Conservation (phyloP, 768 basidiomycete genomes). For the Gautieria morchelliformis region DNA sequence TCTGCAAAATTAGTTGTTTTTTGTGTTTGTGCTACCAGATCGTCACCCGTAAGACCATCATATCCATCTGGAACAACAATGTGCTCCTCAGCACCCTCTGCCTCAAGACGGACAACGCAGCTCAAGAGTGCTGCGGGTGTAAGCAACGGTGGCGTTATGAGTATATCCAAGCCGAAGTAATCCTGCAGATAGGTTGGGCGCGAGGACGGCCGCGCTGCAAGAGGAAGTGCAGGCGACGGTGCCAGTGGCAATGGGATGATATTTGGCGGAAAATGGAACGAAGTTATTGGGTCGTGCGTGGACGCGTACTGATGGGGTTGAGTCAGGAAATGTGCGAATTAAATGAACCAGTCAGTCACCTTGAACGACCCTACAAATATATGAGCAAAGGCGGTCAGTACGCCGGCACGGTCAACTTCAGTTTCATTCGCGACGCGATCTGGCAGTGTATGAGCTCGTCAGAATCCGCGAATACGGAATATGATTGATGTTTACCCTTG, state of each 20-base stretch:
- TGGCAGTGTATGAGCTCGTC: slow-evolving; percentile 1
- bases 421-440: slow-evolving; percentile 23
- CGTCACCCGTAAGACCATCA: too few relatives aligned
- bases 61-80: too few relatives aligned
- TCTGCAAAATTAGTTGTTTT: too few relatives aligned
- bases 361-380: slow-evolving; percentile 8
- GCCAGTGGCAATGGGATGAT: slow-evolving; percentile 40
- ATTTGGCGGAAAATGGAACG: slow-evolving; percentile 21
- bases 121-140: slow-evolving; percentile 29
- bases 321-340: slow-evolving; percentile 9
- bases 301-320: neutral
- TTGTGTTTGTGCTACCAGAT: too few relatives aligned
- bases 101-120: slow-evolving; percentile 19
- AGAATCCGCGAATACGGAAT: neutral
- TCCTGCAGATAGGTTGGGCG: slow-evolving; percentile 7
- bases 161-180: slow-evolving; percentile 27
- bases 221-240: slow-evolving; percentile 48
- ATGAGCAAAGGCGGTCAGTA: slow-evolving; percentile 15
- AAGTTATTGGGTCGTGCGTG: neutral
- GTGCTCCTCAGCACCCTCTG: neutral
- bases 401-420: slow-evolving; percentile 14
- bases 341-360: slow-evolving; percentile 13
- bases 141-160: slow-evolving; percentile 25
- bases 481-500: slow-evolving; percentile 27
- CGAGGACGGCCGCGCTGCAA: slow-evolving; percentile 33